phyloP scores from a whole-genome alignment of 2,329 filamentous ascomycete genomes.

The Verticillium nubilum region DNA sequence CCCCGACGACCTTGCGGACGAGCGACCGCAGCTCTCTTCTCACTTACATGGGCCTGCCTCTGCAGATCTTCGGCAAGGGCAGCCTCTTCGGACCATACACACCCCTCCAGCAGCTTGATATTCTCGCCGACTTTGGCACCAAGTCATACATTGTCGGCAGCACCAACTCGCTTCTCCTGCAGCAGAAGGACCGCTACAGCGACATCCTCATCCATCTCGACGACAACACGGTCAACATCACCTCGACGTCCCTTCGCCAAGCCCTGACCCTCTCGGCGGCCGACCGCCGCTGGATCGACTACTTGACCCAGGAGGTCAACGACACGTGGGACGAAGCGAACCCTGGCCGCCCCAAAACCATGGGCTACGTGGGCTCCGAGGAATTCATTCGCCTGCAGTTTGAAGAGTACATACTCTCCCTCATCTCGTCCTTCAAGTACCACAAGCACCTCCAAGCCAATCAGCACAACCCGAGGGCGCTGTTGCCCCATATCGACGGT shows the following conservation, averaged over 20 bases:
- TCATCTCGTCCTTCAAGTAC: conserved; percentile 87
- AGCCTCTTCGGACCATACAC: conserved; percentile 96
- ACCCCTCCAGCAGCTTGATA: conserved; percentile 88
- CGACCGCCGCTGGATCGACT: conserved; percentile 94
- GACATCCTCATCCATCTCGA: conserved; percentile 96
- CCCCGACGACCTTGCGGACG: conserved; percentile 80
- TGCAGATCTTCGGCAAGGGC: conserved; percentile 95
- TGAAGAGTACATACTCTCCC: conserved; percentile 87
- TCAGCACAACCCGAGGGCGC: conserved; percentile 50
- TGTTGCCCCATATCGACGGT: conserved; percentile 65
- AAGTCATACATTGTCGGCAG: conserved; percentile 98
- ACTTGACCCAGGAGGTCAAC: conserved; percentile 85
- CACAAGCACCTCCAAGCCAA: conserved; percentile 60
- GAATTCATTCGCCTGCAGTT: conserved; percentile 97
- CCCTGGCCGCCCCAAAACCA: conserved; percentile 82
- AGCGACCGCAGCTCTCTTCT: conserved; percentile 88
- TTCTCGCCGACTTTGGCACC: conserved; percentile 87
- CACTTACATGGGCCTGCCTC: conserved; percentile 87
- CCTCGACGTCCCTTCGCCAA: conserved; percentile 68
- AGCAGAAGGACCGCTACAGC: conserved; percentile 93
- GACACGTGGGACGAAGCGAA: conserved; percentile 96
- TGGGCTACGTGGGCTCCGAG: conserved; percentile 92
- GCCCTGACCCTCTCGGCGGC: conserved; percentile 77
- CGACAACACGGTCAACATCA: conserved; percentile 78
- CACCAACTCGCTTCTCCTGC: conserved; percentile 87